Evolutionary conservation across 108 stramenopile genomes (phyloP), one percentile per base, ranked within the genome.

Genomic region (Discostella pseudostelligera): DNA sequence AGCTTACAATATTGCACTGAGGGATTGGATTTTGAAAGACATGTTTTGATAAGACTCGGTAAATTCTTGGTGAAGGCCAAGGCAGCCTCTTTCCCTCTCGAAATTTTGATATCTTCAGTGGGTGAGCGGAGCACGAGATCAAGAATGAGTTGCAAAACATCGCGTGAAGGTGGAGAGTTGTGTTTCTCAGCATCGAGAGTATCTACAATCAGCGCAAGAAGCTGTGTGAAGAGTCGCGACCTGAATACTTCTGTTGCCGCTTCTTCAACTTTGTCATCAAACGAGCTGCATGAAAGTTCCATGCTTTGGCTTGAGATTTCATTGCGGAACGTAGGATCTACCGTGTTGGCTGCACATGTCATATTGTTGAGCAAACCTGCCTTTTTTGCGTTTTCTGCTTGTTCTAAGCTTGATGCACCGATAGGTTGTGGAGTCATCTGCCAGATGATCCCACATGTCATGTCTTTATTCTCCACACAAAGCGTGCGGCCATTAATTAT

Each of bases 371-470:
- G 71, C 40, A 35, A 32, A 0, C 50, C 62, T 20, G 62, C 37
- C 37, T 53, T 39, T 36, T 65, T 65, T n/a, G 63, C 63, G 37
- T 65, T 53, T 53, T 82, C 74, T 9, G 81, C 65, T 54, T 79
- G 75, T 59, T 85, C 83, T n/a, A 83, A 62, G 47, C 62, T 78
- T 59, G 81, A 74, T 6, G 71, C 67, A 13, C 61, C 77, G 14
- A 91, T 76, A 0, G 75, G 58, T 21, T 85, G 83, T 21, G 81
- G 58, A 37, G 72, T 72, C 87, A 91, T 88, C 55, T 78, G 79
- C 66, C 72, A 74, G n/a, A 91, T 67, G 37, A 84, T 70, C 17
- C 67, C 73, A 61, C 90, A 91, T 19, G 76, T 79, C 68, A 79
- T 75, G 28, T 67, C 78, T 47, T 74, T 67, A 44, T 74, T 67